These are phyloP conservation scores for Chrysochromulina tobinii DNA, from an alignment of 78 protist genomes.

Conservation along the genomic window DNA sequence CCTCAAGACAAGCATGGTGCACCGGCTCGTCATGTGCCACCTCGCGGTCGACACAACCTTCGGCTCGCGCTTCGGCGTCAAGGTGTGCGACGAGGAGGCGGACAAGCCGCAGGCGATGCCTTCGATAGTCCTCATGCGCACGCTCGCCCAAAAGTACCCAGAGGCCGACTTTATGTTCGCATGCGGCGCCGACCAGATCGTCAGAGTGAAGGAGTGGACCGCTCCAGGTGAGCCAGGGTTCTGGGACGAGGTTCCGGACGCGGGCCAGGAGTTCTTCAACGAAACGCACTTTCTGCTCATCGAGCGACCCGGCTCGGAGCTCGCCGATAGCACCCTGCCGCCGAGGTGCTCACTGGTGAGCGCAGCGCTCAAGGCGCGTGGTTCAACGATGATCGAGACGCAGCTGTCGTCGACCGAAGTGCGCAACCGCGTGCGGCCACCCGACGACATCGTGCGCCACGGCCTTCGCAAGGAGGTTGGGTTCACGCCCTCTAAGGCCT, in stretches of 20 bases:
- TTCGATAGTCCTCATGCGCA: background rate
- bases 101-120: background rate
- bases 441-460: background rate
- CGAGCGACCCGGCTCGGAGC: no score
- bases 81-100: slow-evolving; percentile 3
- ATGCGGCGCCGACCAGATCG: background rate
- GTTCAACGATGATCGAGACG: no score
- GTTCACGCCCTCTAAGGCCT: background rate
- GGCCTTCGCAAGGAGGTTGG: background rate
- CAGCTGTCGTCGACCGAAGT: no score
- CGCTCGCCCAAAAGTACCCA: background rate
- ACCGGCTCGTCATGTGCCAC: slow-evolving; percentile 38
- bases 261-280: background rate
- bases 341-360: no score
- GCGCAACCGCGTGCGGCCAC: no score
- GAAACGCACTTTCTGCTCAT: background rate
- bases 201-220: background rate
- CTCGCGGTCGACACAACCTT: slow-evolving; percentile 27
- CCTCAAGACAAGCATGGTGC: background rate
- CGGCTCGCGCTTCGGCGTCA: slow-evolving; percentile 11
- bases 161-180: background rate
- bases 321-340: no score
- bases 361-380: no score
- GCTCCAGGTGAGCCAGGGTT: background rate
- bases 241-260: background rate